Base-by-base conservation (phyloP, 2,329 filamentous ascomycete genomes). In the Penicillium janthinellum region DNA sequence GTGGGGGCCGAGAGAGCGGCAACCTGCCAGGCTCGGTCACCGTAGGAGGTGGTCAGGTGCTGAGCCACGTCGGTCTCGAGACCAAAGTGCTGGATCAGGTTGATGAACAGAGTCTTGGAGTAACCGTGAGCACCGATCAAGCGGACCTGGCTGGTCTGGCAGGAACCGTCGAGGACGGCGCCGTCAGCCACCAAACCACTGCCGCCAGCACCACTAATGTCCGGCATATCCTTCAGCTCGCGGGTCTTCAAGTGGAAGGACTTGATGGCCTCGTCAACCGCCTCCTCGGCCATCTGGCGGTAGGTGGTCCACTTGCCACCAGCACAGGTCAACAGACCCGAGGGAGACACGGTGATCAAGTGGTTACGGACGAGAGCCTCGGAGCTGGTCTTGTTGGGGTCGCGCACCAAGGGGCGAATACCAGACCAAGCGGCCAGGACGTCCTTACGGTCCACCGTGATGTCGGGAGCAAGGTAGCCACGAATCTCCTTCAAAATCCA, bases 221-320 rank as follows among this genome's bases (percentile, higher is more conserved):
- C 84, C 4, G 88, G 87, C 12, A 86, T 84, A 64, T 87, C 80
- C n/a, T 76, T 67, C 37, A 89, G 77, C 15, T 86, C 79, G 50
- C 79, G 80, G 3, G 88, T 78, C 55, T 82, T 74, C 38, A 95
- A 83, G 8, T 81, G 78, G 76, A 92, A 94, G 60, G 85, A 81
- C 54, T 84, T 81, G 73, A 95, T 84, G 10, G 91, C 90, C 70
- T 90, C 88, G 70, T 96, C 91, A 45, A 96, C 91, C 47, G 90
- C 90, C 73, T 96, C 91, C 77, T 96, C 91, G 22, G 91, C 90
- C 92, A 96, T 96, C 76, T 96, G 90, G 58, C 92, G 88, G 78
- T 96, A 96, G 1, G 92, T 96, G 2, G 92, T 96, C 92, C 92
- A 96, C 78, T 96, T 96, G 50, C 92, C 92, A 67, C 92, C 92